Evolutionary conservation across 148 eudicot genomes (phyloP).

Genomic region (Gaultheria prostrata): DNA sequence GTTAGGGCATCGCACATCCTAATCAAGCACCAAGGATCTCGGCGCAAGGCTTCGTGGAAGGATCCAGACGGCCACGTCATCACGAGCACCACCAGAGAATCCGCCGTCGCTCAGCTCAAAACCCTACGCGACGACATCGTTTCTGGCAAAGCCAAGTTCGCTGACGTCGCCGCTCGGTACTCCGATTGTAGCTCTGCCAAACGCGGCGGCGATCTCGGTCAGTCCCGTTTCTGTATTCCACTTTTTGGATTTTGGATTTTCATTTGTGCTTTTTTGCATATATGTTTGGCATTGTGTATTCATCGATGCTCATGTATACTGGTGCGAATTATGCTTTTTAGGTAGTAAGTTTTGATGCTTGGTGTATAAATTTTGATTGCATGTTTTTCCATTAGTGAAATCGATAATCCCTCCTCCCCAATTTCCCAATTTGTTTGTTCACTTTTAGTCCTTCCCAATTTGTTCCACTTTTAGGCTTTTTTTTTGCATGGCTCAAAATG

Average conservation of each 20-base stretch:
- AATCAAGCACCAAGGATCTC: constrained; percentile 83
- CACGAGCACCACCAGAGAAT: constrained; percentile 53
- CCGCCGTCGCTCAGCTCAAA: constrained; percentile 68
- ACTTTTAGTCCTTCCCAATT: not conserved
- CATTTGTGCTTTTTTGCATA: not conserved
- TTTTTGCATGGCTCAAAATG: not conserved
- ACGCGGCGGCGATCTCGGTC: constrained; percentile 96
- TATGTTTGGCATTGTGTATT: not conserved
- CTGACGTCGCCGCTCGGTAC: constrained; percentile 52
- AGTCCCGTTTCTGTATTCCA: not conserved
- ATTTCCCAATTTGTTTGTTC: too few species aligned
- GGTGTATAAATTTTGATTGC: not conserved
- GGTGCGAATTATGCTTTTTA: not conserved
- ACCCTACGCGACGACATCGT: constrained; percentile 65
- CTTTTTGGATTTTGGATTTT: not conserved
- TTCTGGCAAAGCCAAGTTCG: constrained; percentile 54
- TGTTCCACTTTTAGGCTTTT: not conserved
- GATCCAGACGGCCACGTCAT: constrained; percentile 84
- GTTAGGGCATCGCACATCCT: constrained; percentile 88
- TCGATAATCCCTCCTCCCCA: too few species aligned
- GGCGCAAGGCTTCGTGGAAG: constrained; percentile 89
- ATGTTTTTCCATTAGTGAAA: too few species aligned
- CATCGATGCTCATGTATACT: not conserved
- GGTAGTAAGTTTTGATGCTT: not conserved
- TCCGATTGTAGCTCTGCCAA: constrained; percentile 95